A percentile compares a stretch with the other conserved stretches of the same genome.
Evolutionary conservation across 2,329 filamentous ascomycete species (phyloP).

Genomic region (Trichoderma guizhouense): DNA sequence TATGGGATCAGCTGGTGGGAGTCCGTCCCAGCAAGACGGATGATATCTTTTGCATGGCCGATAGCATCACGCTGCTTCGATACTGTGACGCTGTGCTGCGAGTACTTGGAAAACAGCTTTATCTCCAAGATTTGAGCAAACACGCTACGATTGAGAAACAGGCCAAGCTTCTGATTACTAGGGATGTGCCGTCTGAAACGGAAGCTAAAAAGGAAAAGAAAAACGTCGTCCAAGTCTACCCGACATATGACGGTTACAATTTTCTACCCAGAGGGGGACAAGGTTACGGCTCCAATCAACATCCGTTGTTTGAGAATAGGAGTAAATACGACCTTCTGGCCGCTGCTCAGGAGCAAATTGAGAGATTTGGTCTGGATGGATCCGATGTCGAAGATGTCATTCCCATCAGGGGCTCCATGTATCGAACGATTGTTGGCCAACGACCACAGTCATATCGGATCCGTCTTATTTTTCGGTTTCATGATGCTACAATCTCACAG

Average conservation of each 20-base stretch:
- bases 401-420: conserved; percentile 29
- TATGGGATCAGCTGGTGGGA: conserved; percentile 34
- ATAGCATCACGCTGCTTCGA: conserved; percentile 38
- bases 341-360: conserved; percentile 13
- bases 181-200: not conserved
- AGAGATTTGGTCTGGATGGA: conserved; percentile 22
- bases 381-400: conserved; percentile 30
- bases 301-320: not conserved
- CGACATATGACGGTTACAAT: not conserved
- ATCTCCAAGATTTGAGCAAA: conserved; percentile 34
- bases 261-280: not conserved
- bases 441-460: conserved; percentile 36
- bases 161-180: conserved; percentile 25
- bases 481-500: conserved; percentile 20
- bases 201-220: not conserved
- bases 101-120: conserved; percentile 29
- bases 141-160: conserved; percentile 33
- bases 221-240: not conserved
- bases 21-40: conserved; percentile 26
- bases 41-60: conserved; percentile 30
- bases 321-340: conserved; percentile 3
- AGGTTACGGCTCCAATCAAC: not conserved
- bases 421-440: conserved; percentile 30
- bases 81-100: conserved; percentile 35
- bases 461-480: conserved; percentile 32